phyloP scores from a whole-genome alignment of 257 asterid species.

The Jacaranda mimosifolia region DNA sequence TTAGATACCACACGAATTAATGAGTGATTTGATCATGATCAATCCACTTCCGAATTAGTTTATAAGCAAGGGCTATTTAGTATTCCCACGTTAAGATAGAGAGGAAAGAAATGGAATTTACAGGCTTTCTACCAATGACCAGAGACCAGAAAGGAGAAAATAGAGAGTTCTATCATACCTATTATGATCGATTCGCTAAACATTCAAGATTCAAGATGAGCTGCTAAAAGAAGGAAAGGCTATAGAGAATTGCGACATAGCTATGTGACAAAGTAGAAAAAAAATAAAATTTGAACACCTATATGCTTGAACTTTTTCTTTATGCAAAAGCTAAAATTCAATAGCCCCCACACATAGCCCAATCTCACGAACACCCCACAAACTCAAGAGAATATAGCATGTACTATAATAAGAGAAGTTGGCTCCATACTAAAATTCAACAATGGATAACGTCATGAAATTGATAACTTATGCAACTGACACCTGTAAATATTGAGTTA shows the following conservation, averaged over 20 bases:
- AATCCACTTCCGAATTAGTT: no score
- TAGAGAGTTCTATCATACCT: no score
- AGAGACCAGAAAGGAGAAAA: no score
- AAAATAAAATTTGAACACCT: neutral
- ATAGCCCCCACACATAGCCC: neutral
- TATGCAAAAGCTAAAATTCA: neutral
- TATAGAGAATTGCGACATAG: neutral
- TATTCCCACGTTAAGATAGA: no score
- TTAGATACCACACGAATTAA: no score
- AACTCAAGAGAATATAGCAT: neutral
- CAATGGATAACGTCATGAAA: neutral
- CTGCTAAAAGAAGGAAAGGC: no score
- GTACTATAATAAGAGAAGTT: neutral
- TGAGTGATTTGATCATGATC: no score
- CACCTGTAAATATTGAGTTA: neutral
- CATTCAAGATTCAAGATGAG: no score
- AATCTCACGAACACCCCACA: slow-evolving; percentile 22
- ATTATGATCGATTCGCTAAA: no score
- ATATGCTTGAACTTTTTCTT: neutral
- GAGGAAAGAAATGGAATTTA: no score
- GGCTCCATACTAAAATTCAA: neutral
- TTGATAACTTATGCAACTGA: neutral
- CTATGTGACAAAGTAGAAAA: slow-evolving; percentile 9
- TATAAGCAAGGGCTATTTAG: no score
- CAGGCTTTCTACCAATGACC: no score